These are phyloP conservation scores for Scenedesmus sp. DNA, from an alignment of 163 green algal genomes.

Conservation along the genomic window DNA sequence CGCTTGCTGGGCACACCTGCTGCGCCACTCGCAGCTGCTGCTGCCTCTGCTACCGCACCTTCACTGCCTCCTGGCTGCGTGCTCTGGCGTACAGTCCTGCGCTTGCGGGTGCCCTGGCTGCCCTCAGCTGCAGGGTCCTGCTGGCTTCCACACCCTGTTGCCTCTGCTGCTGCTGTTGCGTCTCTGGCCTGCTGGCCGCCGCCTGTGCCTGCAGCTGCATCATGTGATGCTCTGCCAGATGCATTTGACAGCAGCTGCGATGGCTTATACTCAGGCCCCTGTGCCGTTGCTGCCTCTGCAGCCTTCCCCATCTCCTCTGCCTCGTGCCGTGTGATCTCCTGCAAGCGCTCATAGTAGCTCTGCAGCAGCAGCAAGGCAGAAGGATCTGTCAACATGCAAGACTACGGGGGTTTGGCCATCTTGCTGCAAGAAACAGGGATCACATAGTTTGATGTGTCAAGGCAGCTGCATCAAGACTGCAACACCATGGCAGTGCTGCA, in stretches of 20 bases:
- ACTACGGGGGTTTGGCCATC: too few species aligned
- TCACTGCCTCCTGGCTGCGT: background rate
- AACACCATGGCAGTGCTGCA: too few species aligned
- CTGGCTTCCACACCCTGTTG: background rate
- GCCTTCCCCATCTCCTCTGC: slow-evolving; percentile 6
- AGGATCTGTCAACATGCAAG: too few species aligned
- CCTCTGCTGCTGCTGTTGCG: slow-evolving; percentile 9
- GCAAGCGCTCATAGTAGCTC: slow-evolving; percentile 53
- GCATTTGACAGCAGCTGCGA: background rate
- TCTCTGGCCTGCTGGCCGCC: background rate
- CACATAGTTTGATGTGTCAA: too few species aligned
- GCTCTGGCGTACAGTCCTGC: slow-evolving; percentile 6
- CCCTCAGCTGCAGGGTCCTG: background rate
- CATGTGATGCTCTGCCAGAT: background rate
- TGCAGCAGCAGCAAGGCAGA: slow-evolving; percentile 1
- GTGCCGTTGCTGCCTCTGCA: background rate
- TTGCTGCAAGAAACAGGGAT: too few species aligned
- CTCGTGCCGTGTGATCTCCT: slow-evolving; percentile 43
- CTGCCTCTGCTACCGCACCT: slow-evolving; percentile 2
- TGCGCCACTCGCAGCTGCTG: background rate
- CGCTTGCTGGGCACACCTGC: background rate
- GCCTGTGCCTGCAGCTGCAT: background rate
- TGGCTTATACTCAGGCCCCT: slow-evolving; percentile 24
- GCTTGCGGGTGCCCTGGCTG: slow-evolving; percentile 27
- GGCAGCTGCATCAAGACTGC: too few species aligned